Percentiles rank a stretch among this genome's conserved stretches.
phyloP scores from a whole-genome alignment of 2,329 filamentous ascomycete species.

The Epichloe glyceriae region DNA sequence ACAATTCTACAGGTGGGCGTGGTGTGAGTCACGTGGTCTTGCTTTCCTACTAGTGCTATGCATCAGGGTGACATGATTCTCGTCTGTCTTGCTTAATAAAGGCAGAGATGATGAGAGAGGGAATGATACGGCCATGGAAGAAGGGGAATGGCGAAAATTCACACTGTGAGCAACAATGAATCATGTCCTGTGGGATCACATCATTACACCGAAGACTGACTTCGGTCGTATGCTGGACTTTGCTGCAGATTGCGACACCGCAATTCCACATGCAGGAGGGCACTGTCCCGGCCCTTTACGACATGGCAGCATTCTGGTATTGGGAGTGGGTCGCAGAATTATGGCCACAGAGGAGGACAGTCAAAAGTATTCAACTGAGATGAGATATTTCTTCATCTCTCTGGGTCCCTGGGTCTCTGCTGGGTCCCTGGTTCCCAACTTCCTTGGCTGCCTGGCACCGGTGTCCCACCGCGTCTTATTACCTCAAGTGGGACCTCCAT shows the following conservation, averaged over 20 bases:
- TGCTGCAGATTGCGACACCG: no score
- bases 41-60: no score
- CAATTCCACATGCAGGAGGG: no score
- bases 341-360: not conserved
- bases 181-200: not conserved
- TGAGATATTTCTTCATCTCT: no score
- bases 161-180: not conserved
- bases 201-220: not conserved
- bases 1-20: not conserved
- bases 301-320: not conserved
- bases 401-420: not conserved
- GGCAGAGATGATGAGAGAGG: not conserved
- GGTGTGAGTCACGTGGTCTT: not conserved
- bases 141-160: no score
- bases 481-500: constrained; percentile 2
- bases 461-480: not conserved
- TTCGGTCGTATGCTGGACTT: not conserved
- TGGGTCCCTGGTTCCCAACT: not conserved
- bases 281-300: no score
- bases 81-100: not conserved
- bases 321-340: not conserved
- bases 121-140: no score
- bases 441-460: not conserved
- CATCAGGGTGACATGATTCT: no score
- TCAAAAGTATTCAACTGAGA: no score